Evolutionary conservation across 345 rosid genomes (phyloP), one percentile per base, ranked within the genome.

Genomic region (Eucalyptus victrix): DNA sequence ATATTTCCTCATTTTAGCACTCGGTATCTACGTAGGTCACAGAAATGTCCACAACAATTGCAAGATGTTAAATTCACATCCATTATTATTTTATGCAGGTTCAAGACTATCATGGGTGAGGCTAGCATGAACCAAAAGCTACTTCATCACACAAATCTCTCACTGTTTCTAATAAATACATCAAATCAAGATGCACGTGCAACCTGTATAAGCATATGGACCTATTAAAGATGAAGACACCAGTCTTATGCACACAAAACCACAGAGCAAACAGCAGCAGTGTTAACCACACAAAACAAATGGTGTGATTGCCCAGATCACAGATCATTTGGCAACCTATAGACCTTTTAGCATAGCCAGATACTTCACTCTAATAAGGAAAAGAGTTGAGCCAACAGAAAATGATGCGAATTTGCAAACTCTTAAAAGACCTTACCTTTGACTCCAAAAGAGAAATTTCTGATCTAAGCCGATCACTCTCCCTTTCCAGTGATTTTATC

Each of bases 401-500:
- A 58, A 87, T 80, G 58, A 86, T 86, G 42, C 18, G 12, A 30
- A 86, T 18, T 9, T 50, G 65, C 67, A 32, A 67, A 54, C 88
- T 50, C 37, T 23, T 80, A 76, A 80, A 72, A 24, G 65, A 87
- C 87, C 87, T 49, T 89, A 95, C 99, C 99, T 96, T 97, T 87
- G 99, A 94, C 90, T 97, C 99, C 67, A 97, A 91, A 49, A 97
- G 93, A 87, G 97, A 94, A 90, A 97, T 95, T 94, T 97, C 97
- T 17, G 97, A 94, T 89, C 95, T 94, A 90, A 97, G 99, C 87
- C 94, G 93, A 89, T 97, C 99, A 92, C 94, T 94, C 90, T 97
- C 99, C 93, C 99, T 95, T 90, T 97, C 99, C 89, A 97, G 91
- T 54, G 97, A 96, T 89, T 96, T 95, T 80, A 96, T 93, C 93